Percentiles rank a stretch among this genome's conserved stretches.
These are phyloP conservation scores for Colletotrichum gloeosporioides DNA, from an alignment of 2,329 filamentous ascomycete species.

Conservation along the genomic window DNA sequence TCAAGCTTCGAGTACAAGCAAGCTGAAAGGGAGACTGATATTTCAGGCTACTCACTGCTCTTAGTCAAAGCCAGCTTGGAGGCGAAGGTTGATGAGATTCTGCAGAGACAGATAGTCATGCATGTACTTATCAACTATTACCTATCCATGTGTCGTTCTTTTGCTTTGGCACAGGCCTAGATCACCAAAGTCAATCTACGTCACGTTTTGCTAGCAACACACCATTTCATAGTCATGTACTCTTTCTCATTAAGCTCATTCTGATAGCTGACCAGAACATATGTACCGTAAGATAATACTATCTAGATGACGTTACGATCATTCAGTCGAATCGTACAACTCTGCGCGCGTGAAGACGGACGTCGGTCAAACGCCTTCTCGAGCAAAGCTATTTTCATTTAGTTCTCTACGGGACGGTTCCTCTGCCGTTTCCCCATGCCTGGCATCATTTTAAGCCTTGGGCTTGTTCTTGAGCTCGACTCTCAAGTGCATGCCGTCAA, in stretches of 20 bases:
- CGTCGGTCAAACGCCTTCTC: background rate
- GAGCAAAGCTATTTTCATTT: background rate
- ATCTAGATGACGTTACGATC: background rate
- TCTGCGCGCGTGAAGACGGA: background rate
- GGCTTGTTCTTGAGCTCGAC: slow-evolving; percentile 1
- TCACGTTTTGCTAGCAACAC: background rate
- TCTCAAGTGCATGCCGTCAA: slow-evolving; percentile 12
- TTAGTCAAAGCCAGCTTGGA: rapidly evolving
- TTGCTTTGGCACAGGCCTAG: background rate
- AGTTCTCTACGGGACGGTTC: background rate
- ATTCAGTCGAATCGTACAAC: background rate
- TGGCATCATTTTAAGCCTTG: background rate
- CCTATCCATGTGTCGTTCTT: background rate
- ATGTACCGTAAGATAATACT: background rate
- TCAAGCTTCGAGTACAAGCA: background rate
- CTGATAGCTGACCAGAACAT: background rate
- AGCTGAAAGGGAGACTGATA: background rate
- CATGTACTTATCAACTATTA: background rate
- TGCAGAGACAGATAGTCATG: background rate
- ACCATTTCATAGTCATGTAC: background rate
- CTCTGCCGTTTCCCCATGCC: too few species aligned
- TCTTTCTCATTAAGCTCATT: background rate
- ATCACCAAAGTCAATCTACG: background rate
- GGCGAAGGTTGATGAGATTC: background rate
- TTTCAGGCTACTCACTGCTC: background rate